These are phyloP conservation scores for Colletotrichum paranaense DNA, from an alignment of 2,329 filamentous ascomycete genomes.

Conservation along the genomic window DNA sequence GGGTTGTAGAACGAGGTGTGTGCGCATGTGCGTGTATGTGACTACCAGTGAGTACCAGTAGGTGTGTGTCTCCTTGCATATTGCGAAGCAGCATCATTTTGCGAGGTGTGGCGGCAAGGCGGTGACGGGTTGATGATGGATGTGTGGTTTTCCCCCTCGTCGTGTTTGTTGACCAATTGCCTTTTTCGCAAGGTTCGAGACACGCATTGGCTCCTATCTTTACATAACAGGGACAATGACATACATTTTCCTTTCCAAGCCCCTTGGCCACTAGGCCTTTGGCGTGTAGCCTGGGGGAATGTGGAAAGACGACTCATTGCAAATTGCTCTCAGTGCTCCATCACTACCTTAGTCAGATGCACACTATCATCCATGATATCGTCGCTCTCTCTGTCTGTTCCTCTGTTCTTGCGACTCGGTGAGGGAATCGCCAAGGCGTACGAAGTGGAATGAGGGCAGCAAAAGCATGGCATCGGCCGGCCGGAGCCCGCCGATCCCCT, in stretches of 20 bases:
- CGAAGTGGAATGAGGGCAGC: neutral
- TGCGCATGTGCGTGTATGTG: neutral
- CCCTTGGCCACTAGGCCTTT: neutral
- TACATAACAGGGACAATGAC: neutral
- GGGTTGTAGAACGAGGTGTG: neutral
- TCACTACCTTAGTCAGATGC: no score
- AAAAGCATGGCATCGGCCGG: constrained; percentile 17
- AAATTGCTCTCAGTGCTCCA: no score
- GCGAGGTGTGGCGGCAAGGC: neutral
- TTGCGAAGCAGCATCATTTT: neutral
- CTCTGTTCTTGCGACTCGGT: neutral
- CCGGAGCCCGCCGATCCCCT: constrained; percentile 31
- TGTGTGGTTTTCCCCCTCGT: neutral
- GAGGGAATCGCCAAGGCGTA: neutral
- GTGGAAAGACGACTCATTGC: no score
- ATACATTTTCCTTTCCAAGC: neutral
- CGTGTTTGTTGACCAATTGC: constrained; percentile 10
- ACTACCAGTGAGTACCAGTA: neutral
- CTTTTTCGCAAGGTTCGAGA: neutral
- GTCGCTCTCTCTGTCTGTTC: neutral
- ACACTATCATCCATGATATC: neutral
- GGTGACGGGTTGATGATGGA: neutral
- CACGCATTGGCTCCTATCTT: neutral
- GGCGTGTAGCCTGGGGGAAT: neutral
- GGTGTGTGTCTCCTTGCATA: neutral